A percentile compares a stretch with the other conserved stretches of the same genome.
Evolutionary conservation across 108 stramenopile species (phyloP).

Genomic region (Pseudonitzschia multiseries): DNA sequence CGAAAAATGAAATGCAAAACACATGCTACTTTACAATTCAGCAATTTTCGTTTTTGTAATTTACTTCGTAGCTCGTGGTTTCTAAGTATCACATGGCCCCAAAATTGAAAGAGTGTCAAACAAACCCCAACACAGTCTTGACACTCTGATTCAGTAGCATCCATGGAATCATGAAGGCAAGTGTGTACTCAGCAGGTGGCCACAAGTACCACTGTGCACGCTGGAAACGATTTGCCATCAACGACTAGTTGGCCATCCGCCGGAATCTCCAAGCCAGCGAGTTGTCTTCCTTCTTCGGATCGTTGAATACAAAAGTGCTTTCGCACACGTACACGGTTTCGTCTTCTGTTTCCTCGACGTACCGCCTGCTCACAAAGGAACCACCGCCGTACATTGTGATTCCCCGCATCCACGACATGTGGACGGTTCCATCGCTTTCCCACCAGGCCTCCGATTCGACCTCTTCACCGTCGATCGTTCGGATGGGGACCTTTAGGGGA

Average conservation of each 20-base stretch:
- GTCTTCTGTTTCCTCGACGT: conserved; percentile 30
- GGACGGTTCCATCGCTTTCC: conserved; percentile 65
- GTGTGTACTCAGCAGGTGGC: too few species aligned
- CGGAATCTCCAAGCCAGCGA: conserved; percentile 64
- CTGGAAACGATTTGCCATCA: not conserved
- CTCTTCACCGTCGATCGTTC: conserved; percentile 68
- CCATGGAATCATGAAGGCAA: too few species aligned
- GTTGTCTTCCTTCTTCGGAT: conserved; percentile 22
- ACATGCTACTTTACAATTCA: too few species aligned
- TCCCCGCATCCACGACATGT: conserved; percentile 68
- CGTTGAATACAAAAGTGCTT: conserved; percentile 52
- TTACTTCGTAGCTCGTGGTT: too few species aligned
- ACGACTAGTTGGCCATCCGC: not conserved
- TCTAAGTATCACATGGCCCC: too few species aligned
- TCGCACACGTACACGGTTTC: conserved; percentile 63
- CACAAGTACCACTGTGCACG: too few species aligned
- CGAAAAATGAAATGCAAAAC: too few species aligned
- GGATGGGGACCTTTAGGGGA: conserved; percentile 27
- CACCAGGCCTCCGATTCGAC: conserved; percentile 78
- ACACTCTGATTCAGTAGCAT: too few species aligned
- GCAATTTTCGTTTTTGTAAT: too few species aligned
- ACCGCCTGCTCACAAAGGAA: conserved; percentile 69
- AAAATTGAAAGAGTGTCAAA: too few species aligned
- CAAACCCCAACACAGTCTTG: too few species aligned
- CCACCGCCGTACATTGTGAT: conserved; percentile 76